Conservation (phyloP, 306 rosid genomes). For the Trifolium subterraneum region DNA sequence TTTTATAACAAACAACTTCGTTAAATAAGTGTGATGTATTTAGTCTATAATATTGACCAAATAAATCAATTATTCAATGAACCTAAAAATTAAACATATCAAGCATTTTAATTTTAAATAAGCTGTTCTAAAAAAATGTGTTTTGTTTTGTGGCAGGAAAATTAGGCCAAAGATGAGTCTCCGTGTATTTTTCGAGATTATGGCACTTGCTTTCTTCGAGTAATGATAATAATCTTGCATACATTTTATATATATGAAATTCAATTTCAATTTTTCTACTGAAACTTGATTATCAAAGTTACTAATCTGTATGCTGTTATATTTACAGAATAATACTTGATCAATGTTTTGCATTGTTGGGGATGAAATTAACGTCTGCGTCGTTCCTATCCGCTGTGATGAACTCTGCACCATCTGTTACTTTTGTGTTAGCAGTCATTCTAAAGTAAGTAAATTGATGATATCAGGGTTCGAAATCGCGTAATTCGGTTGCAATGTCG, state of each 20-base stretch:
- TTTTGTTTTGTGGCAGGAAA: slow-evolving; percentile 60
- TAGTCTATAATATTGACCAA: no score
- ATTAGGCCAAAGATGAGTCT: slow-evolving; percentile 75
- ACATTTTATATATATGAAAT: background rate
- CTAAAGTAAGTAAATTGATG: slow-evolving; percentile 35
- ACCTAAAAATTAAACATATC: background rate
- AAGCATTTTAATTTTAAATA: slow-evolving; percentile 4
- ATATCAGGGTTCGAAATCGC: background rate
- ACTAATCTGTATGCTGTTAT: background rate
- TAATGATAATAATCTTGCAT: slow-evolving; percentile 37
- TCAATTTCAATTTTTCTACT: background rate
- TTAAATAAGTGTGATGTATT: background rate
- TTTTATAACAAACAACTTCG: no score
- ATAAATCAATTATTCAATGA: no score
- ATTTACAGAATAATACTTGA: slow-evolving; percentile 52
- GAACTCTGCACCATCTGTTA: slow-evolving; percentile 55
- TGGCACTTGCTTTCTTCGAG: slow-evolving; percentile 83
- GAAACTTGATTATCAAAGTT: background rate
- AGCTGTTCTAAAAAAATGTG: background rate
- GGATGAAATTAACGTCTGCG: slow-evolving; percentile 51
- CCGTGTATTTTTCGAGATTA: slow-evolving; percentile 64
- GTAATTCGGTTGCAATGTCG: background rate
- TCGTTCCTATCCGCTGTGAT: slow-evolving; percentile 53
- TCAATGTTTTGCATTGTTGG: slow-evolving; percentile 50
- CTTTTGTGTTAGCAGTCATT: slow-evolving; percentile 52